A percentile compares a stretch with the other conserved stretches of the same genome.
phyloP scores from a whole-genome alignment of 495 filamentous ascomycete species.

The Neurospora tetrasperma region DNA sequence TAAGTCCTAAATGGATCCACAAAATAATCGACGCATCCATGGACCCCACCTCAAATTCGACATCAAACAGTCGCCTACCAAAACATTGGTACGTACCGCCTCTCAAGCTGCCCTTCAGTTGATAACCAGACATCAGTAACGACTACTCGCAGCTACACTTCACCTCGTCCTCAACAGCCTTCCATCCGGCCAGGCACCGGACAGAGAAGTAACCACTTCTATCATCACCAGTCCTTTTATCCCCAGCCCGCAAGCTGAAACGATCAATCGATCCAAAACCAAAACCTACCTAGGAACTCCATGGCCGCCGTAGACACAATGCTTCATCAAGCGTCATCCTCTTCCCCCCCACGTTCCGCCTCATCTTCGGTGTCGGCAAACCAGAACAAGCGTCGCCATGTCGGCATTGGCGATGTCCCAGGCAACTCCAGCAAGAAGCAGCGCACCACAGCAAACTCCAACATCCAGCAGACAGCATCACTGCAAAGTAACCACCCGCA shows the following conservation, averaged over 20 bases:
- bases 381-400: neutral
- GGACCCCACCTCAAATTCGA: neutral
- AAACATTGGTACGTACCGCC: neutral
- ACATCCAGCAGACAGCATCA: neutral
- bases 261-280: neutral
- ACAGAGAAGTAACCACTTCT: neutral
- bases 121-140: neutral
- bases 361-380: neutral
- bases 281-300: neutral
- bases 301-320: neutral
- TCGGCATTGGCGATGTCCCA: neutral
- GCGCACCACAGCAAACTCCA: neutral
- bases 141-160: neutral
- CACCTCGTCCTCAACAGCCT: neutral
- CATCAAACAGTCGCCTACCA: neutral
- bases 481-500: slow-evolving; percentile 1
- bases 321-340: neutral
- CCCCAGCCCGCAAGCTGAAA: neutral
- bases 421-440: neutral
- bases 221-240: neutral
- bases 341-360: neutral
- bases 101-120: neutral
- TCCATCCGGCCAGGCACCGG: neutral
- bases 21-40: neutral
- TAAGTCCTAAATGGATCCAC: neutral